These are phyloP conservation scores for Balamuthia mandrillaris DNA, from an alignment of 208 protist genomes.

Conservation along the genomic window DNA sequence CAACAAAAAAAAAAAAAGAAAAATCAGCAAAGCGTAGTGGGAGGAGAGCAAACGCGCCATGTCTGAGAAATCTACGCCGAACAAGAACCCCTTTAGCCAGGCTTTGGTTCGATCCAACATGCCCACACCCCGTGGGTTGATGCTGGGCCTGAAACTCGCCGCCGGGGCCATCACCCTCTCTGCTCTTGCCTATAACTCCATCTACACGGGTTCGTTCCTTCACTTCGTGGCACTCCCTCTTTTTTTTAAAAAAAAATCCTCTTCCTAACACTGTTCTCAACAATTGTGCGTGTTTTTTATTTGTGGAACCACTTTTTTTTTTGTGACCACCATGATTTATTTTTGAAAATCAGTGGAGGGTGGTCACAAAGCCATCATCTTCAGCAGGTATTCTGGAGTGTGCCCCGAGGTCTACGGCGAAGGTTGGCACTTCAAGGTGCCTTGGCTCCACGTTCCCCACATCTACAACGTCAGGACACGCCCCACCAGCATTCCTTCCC, in stretches of 20 bases:
- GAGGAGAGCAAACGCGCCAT: no score
- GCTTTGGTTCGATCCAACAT: constrained; percentile 15
- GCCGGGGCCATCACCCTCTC: neutral
- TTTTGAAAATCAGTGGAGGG: constrained; percentile 79
- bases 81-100: constrained; percentile 33
- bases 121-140: neutral
- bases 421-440: constrained; percentile 92
- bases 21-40: no score
- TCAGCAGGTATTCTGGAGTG: constrained; percentile 92
- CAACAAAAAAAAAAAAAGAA: no score
- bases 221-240: neutral
- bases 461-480: constrained; percentile 91
- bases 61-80: no score
- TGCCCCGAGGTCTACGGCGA: constrained; percentile 86
- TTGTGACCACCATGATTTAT: neutral
- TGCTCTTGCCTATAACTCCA: neutral
- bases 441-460: constrained; percentile 91
- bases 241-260: neutral
- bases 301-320: neutral
- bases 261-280: neutral
- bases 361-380: constrained; percentile 94
- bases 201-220: neutral
- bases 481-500: constrained; percentile 66
- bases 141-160: neutral
- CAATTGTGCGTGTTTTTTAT: neutral